A percentile compares a stretch with the other conserved stretches of the same genome.
Evolutionary conservation across 345 rosid species (phyloP).

Genomic region (Jatropha curcas): DNA sequence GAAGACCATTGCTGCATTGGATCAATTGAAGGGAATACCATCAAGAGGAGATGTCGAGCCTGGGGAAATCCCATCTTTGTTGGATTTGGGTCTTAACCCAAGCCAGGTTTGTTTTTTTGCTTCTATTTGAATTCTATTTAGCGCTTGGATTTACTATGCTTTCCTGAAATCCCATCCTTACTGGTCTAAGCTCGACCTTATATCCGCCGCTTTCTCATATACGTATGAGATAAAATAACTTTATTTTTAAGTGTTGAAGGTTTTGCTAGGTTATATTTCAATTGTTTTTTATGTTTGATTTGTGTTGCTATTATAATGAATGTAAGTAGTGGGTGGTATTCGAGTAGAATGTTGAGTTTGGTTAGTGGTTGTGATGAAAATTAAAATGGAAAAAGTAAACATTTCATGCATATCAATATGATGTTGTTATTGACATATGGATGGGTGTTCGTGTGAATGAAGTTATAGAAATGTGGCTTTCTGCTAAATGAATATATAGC

Average conservation of each 20-base stretch:
- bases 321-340: not conserved
- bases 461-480: not conserved
- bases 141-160: not conserved
- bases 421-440: not conserved
- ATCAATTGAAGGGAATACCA: conserved; percentile 82
- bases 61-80: conserved; percentile 85
- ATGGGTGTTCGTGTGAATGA: not conserved
- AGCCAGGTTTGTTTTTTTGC: conserved; percentile 53
- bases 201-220: no score
- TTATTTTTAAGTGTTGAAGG: no score
- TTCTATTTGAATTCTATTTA: not conserved
- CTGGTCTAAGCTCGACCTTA: no score
- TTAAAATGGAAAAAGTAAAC: not conserved
- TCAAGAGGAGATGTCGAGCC: conserved; percentile 88
- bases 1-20: conserved; percentile 78
- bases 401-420: not conserved
- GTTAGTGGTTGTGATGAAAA: not conserved
- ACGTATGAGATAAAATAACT: no score
- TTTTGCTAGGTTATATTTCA: not conserved
- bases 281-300: not conserved
- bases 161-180: no score
- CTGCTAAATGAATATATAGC: not conserved
- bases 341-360: not conserved
- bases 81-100: conserved; percentile 80
- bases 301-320: not conserved